Conservation (phyloP, 2,329 filamentous ascomycete genomes). For the Didymella keratinophila region DNA sequence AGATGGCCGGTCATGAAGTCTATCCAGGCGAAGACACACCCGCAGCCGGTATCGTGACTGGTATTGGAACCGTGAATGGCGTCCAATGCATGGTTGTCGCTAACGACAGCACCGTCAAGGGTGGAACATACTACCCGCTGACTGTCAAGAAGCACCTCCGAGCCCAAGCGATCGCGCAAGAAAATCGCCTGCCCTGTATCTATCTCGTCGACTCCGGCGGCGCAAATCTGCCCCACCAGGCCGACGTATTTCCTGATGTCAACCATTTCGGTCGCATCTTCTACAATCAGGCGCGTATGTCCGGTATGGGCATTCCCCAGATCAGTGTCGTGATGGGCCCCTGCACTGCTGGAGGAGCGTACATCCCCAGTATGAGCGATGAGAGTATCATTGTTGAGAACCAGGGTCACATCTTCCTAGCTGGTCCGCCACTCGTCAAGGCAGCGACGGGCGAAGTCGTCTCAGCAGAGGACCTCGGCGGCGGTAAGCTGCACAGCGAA, state of each 20-base stretch:
- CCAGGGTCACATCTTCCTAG: slow-evolving; percentile 97
- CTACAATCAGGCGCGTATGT: slow-evolving; percentile 97
- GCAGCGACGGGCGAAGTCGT: slow-evolving; percentile 94
- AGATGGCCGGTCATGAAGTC: slow-evolving; percentile 85
- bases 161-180: slow-evolving; percentile 87
- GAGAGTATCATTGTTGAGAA: slow-evolving; percentile 96
- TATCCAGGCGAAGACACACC: slow-evolving; percentile 89
- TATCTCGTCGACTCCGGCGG: slow-evolving; percentile 97
- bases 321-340: slow-evolving; percentile 97
- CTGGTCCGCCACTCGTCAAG: slow-evolving; percentile 92
- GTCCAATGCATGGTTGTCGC: slow-evolving; percentile 93
- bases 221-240: slow-evolving; percentile 92
- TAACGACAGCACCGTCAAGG: slow-evolving; percentile 97
- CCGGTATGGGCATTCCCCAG: slow-evolving; percentile 85
- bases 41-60: slow-evolving; percentile 89
- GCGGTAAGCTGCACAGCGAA: slow-evolving; percentile 86
- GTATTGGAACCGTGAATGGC: slow-evolving; percentile 87
- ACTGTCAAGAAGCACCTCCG: slow-evolving; percentile 97
- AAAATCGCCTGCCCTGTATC: slow-evolving; percentile 85
- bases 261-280: slow-evolving; percentile 98
- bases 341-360: slow-evolving; percentile 94
- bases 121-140: slow-evolving; percentile 95
- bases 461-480: slow-evolving; percentile 87
- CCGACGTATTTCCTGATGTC: slow-evolving; percentile 92
- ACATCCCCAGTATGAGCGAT: slow-evolving; percentile 96